These are phyloP conservation scores for Skeletonema menzelii DNA, from an alignment of 108 stramenopile species.

Conservation along the genomic window DNA sequence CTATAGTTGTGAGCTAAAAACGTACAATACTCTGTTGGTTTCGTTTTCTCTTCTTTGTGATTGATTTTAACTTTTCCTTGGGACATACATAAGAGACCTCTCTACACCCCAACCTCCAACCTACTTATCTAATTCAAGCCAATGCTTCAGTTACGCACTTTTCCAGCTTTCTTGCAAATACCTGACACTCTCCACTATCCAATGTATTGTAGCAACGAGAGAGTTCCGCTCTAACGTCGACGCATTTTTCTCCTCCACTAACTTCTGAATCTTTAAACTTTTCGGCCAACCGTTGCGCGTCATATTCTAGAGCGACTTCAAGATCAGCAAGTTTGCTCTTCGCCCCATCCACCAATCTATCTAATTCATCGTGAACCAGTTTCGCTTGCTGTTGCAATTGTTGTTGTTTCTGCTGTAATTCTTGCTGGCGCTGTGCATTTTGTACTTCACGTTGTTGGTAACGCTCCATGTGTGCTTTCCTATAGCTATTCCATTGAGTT, in stretches of 20 bases:
- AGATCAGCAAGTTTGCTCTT: constrained; percentile 25
- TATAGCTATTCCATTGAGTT: constrained; percentile 38
- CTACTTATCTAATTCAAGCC: not conserved
- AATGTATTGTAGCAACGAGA: constrained; percentile 35
- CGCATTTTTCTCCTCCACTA: constrained; percentile 15
- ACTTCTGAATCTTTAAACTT: constrained; percentile 24
- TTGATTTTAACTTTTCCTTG: too few species aligned
- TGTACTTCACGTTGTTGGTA: constrained; percentile 23
- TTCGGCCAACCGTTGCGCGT: constrained; percentile 26
- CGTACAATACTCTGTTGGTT: too few species aligned
- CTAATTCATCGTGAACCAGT: constrained; percentile 22
- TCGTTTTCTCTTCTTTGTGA: too few species aligned
- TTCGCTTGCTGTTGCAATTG: constrained; percentile 18
- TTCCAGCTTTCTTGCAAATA: constrained; percentile 40
- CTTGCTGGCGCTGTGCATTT: constrained; percentile 6
- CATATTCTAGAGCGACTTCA: constrained; percentile 20
- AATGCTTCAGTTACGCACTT: constrained; percentile 38
- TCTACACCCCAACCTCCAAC: not conserved
- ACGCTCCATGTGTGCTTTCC: constrained; percentile 17
- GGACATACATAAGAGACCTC: too few species aligned
- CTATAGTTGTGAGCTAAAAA: too few species aligned
- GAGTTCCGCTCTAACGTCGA: constrained; percentile 33
- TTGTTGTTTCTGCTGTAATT: constrained; percentile 24
- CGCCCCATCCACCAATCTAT: constrained; percentile 20
- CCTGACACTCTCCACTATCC: constrained; percentile 34